Conservation (phyloP, 2,329 filamentous ascomycete genomes). For the Podosphaera fusca region DNA sequence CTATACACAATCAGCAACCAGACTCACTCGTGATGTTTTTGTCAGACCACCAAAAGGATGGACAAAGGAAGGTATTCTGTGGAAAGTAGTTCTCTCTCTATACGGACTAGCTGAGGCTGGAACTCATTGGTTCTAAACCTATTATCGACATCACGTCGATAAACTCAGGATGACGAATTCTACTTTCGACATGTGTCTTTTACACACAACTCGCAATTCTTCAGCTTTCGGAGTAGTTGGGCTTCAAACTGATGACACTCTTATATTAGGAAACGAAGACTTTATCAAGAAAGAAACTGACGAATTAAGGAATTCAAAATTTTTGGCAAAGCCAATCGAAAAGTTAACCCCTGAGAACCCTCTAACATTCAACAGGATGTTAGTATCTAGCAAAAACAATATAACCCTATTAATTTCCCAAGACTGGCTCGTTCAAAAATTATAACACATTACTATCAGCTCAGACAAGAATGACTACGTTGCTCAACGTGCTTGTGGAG, state of each 20-base stretch:
- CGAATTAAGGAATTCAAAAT: background rate
- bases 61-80: background rate
- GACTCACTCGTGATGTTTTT: background rate
- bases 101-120: conserved; percentile 1
- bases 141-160: conserved; percentile 1
- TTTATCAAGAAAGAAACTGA: background rate
- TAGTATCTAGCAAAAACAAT: too few relatives aligned
- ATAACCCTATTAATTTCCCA: too few relatives aligned
- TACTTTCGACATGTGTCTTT: conserved; percentile 1
- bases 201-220: background rate
- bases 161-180: background rate
- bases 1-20: background rate
- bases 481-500: background rate
- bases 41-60: background rate
- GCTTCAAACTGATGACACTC: background rate
- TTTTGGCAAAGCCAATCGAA: background rate
- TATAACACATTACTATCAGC: too few relatives aligned
- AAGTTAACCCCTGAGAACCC: background rate
- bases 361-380: background rate
- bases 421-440: too few relatives aligned
- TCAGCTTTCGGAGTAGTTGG: background rate
- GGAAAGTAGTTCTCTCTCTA: background rate
- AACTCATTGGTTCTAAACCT: conserved; percentile 2
- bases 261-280: background rate
- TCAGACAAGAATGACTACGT: too few relatives aligned